phyloP scores from a whole-genome alignment of 306 rosid genomes.

The Fagus crenata region DNA sequence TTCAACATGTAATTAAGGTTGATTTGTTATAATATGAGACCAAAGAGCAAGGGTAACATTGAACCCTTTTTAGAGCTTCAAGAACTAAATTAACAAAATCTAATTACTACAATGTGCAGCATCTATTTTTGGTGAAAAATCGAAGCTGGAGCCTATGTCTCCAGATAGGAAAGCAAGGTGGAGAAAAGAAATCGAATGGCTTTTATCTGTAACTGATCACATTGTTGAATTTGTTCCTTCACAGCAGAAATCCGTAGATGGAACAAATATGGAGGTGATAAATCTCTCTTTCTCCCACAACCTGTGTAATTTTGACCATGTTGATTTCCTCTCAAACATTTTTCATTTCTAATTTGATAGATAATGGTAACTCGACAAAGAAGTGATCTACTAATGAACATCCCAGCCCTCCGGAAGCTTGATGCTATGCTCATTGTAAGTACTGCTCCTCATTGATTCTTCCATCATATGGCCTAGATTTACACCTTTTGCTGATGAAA shows the following conservation, averaged over 20 bases:
- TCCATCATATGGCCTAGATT: constrained; percentile 12
- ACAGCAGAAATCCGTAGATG: constrained; percentile 62
- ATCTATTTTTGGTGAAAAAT: constrained; percentile 82
- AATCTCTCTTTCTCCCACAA: constrained; percentile 2
- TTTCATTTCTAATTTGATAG: constrained; percentile 34
- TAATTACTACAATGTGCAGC: constrained; percentile 50
- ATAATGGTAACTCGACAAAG: constrained; percentile 93
- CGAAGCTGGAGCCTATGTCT: constrained; percentile 71
- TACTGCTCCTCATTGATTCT: constrained; percentile 7
- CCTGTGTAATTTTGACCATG: background rate
- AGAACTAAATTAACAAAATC: too few relatives aligned
- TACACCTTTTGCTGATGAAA: constrained; percentile 25
- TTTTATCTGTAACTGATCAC: constrained; percentile 85
- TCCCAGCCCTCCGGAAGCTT: constrained; percentile 82
- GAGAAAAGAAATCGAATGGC: constrained; percentile 87
- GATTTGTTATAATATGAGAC: too few relatives aligned
- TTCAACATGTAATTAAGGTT: too few relatives aligned
- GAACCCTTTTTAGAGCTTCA: too few relatives aligned
- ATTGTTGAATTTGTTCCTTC: constrained; percentile 88
- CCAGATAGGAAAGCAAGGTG: constrained; percentile 66
- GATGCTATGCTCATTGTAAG: constrained; percentile 86
- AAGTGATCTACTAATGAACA: constrained; percentile 72
- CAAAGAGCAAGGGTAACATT: too few relatives aligned
- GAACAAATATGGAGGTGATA: constrained; percentile 75
- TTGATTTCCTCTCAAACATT: constrained; percentile 3